A percentile compares a stretch with the other conserved stretches of the same genome.
phyloP scores from a whole-genome alignment of 805 yeast genomes.

The Pichia thaimueangensis region DNA sequence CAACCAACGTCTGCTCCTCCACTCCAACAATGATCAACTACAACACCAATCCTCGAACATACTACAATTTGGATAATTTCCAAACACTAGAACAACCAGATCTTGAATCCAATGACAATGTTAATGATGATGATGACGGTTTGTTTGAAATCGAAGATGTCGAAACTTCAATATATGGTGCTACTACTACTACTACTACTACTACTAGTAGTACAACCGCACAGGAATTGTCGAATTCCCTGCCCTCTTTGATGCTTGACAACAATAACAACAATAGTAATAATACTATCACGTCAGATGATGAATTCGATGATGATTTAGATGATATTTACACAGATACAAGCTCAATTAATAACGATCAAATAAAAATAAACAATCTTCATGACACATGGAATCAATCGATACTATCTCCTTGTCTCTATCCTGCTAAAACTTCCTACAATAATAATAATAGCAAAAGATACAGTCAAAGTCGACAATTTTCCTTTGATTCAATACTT shows the following conservation, averaged over 20 bases:
- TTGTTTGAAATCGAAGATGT: conserved; percentile 21
- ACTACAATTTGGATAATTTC: neutral
- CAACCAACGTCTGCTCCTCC: neutral
- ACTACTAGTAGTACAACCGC: neutral
- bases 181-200: neutral
- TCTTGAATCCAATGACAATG: no score
- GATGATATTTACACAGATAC: neutral
- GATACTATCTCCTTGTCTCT: neutral
- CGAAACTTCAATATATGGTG: conserved; percentile 16
- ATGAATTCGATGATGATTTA: neutral
- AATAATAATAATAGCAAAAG: neutral
- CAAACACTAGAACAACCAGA: no score
- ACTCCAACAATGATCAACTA: neutral
- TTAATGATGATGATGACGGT: conserved; percentile 17
- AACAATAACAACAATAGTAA: neutral
- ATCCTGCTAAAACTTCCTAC: neutral
- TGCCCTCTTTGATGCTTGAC: conserved; percentile 16
- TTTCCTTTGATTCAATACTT: conserved; percentile 6
- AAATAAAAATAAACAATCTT: neutral
- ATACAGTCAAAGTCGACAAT: neutral
- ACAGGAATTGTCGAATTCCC: conserved; percentile 8
- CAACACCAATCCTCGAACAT: neutral
- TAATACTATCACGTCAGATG: no score
- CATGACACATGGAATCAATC: neutral
- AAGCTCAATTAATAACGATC: neutral